Evolutionary conservation across 2,329 filamentous ascomycete genomes (phyloP), one percentile per base, ranked within the genome.

Genomic region (Cladosporium sp.): DNA sequence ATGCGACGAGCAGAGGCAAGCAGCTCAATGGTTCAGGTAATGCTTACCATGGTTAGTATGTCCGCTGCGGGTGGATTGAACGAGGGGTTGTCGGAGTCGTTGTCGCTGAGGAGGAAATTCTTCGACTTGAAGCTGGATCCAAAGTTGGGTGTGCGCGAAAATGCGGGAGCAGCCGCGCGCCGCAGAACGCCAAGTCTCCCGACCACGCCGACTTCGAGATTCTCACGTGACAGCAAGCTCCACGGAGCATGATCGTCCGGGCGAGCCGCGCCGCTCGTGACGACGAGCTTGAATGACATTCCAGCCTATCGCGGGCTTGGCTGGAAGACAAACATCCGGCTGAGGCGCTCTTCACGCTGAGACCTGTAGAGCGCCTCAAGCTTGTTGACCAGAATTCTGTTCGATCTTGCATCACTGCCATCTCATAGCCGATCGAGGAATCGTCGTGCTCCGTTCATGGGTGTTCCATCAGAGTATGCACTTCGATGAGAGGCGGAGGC

Each of bases 21-120:
- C 43, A 58, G 49, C 56, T 60, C 50, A 40, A 54, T 34, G 33
- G 33, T 44, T 46, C 49, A 40, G 51, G 53, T 49, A 34, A 44
- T 53, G 56, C 58, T 60, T 60, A 60, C 58, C 58, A 60, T 60
- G 28, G 41, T 58, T 46, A 46, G 50, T 53, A 46, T 53, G 35
- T 43, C 44, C 50, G 50, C 22, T 22, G 31, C 11, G 45, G 45
- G 19, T 40, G 49, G 28, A 46, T 32, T 46, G 43, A 52, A 46
- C 43, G 49, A 52, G 35, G 49, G 37, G 41, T 50, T 43, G 48
- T 50, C 48, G 49, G 45, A 34, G 22, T 53, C 50, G 50, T 53
- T 43, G 50, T 53, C 50, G 50, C 43, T 53, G 50, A 18, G 35
- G 37, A 46, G 31, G 48, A 50, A 50, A 37, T 35, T 50, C 48